Base-by-base conservation (phyloP, 2,329 filamentous ascomycete genomes). In the Aspergillus sojae region DNA sequence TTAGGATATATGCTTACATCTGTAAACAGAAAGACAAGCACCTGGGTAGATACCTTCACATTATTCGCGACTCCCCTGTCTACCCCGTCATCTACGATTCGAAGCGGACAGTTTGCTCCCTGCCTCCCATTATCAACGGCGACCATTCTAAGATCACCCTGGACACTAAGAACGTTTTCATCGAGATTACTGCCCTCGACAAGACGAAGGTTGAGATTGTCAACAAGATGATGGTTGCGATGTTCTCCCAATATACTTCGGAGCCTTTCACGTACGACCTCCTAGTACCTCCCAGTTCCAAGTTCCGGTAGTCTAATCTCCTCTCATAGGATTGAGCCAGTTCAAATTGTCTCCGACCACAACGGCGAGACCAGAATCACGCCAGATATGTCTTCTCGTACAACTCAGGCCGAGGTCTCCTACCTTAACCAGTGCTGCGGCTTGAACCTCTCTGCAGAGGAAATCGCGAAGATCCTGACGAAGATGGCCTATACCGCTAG, bases 81-180 rank as follows among this genome's bases (percentile, higher is more conserved):
- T 99, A 99, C 78, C 95, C 95, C 26, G 93, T 96, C 74, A 96
- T 99, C 75, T 94, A 93, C 79, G 95, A 99, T 77, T 87, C 92
- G 58, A 91, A 97, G 75, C 86, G 89, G 50, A 88, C 87, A 52
- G 93, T 99, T 41, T 94, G 95, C 81, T 98, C 94, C 9, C 85
- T 99, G 72, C 95, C 95, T 1, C 95, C 95, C 21, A 98, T 99
- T 72, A 99, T 99, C 84, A 99, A 99, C 82, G 89, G 94, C 73
- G 88, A 99, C 74, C 94, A 95, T 81, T 97, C 94, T 73, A 99
- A 99, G 82, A 99, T 99, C 77, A 93, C 89, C 9, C 82, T 96
- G 52, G 83, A 96, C 76, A 98, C 94, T 63, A 94, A 87, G 75
- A 97, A 99, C 74, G 88, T 99, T 74, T 92, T 99, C 80, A 96